Evolutionary conservation across 768 basidiomycete species (phyloP), one percentile per base, ranked within the genome.

Genomic region (Auricularia cornea): DNA sequence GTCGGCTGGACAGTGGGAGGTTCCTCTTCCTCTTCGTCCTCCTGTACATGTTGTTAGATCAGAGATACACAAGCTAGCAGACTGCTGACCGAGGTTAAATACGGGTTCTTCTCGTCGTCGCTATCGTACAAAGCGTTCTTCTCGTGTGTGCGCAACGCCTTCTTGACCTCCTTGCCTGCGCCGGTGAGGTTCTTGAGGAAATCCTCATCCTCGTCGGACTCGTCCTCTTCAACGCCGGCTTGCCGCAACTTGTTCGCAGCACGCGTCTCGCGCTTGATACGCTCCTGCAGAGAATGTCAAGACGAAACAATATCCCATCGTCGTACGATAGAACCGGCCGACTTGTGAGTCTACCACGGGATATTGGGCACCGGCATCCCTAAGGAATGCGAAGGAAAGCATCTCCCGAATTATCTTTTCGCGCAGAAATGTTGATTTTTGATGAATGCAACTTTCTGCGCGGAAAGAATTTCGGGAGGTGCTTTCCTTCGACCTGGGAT

Each of bases 111-210:
- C 54, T 92, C 91, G 60, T 69, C 69, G 51, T 70, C 69, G 35
- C 85, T 88, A 18, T 93, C 92, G 70, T 93, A 92, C 6, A 79
- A 87, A 16, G 44, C 44, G 62, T 88, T 88, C 72, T 92, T 91
- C 74, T 95, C 94, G 63, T 86, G 79, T 70, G 86, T 90, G 65
- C 83, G 87, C 70, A 98, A 84, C 23, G 94, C 81, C 75, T 94
- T 95, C 76, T 92, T 88, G 78, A 94, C 85, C 3, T 83, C 84
- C 74, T 89, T 89, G 18, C 84, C 88, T 38, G 91, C 88, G 65
- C 85, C 87, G 54, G 84, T 85, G 44, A 84, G 68, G 56, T 57
- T 30, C 3, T 28, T 57, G 11, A 57, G 28, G 28, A 65, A 65
- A 35, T 87, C 88, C 31, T 88, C 88, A 48, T 83, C 82, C 11